These are phyloP conservation scores for Spinacia oleracea DNA, from an alignment of 179 eudicot species.

Conservation along the genomic window DNA sequence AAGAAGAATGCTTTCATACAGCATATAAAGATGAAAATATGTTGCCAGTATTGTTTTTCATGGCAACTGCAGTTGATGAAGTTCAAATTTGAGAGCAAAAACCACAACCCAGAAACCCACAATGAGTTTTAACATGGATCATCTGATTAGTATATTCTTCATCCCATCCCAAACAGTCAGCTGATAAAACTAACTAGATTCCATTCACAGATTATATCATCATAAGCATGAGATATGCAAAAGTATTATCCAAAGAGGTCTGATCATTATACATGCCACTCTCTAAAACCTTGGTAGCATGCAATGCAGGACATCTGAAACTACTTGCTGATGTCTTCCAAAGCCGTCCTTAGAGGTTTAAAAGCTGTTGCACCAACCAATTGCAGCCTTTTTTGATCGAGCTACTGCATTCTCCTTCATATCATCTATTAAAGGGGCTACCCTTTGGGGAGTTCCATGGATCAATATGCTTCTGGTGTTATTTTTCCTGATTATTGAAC, in stretches of 20 bases:
- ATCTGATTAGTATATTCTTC: neutral
- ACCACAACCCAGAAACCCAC: neutral
- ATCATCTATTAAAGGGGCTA: neutral
- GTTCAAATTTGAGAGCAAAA: neutral
- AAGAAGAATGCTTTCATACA: too few relatives aligned
- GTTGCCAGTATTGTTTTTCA: too few relatives aligned
- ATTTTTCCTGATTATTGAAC: neutral
- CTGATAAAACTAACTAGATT: neutral
- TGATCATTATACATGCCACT: conserved; percentile 14
- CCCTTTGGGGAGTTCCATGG: conserved; percentile 33
- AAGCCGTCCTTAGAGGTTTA: conserved; percentile 27
- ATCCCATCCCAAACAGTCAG: neutral
- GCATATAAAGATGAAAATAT: too few relatives aligned
- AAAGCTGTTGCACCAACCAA: conserved; percentile 26
- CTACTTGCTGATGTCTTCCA: conserved; percentile 19
- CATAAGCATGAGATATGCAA: conserved; percentile 31
- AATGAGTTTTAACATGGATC: neutral
- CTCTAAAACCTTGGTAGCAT: conserved; percentile 22
- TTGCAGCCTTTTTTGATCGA: conserved; percentile 17
- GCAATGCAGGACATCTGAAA: conserved; percentile 7
- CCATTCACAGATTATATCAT: neutral
- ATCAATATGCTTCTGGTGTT: conserved; percentile 28
- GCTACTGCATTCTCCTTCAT: conserved; percentile 35
- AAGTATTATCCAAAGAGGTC: neutral
- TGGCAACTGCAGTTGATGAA: neutral